Percentiles rank a stretch among this genome's conserved stretches.
phyloP scores from a whole-genome alignment of 306 rosid species.

The Alnus glutinosa region DNA sequence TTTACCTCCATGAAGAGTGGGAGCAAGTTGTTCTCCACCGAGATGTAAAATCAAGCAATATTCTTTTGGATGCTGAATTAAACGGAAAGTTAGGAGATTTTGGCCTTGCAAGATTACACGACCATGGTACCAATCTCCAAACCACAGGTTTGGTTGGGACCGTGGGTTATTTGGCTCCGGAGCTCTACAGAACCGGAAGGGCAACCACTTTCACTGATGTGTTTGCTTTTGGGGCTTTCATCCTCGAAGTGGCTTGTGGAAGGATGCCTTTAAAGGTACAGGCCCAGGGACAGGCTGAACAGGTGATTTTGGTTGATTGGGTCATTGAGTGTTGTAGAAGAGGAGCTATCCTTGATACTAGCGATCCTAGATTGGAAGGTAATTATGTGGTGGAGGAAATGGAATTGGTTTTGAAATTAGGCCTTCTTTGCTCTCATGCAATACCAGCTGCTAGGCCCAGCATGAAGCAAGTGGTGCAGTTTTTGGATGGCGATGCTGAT shows the following conservation, averaged over 20 bases:
- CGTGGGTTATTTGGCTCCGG: constrained; percentile 1
- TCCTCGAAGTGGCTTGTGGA: constrained; percentile 10
- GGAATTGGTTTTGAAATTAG: neutral
- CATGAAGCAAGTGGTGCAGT: neutral
- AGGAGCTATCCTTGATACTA: neutral
- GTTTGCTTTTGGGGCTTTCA: constrained; percentile 1
- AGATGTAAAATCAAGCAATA: neutral
- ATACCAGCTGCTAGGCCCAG: neutral
- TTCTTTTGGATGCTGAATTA: neutral
- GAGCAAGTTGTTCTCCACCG: neutral
- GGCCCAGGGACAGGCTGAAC: neutral
- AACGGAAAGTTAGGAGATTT: neutral
- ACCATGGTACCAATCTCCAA: constrained; percentile 6
- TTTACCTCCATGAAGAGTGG: neutral
- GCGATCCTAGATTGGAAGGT: constrained; percentile 4
- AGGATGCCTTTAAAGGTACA: neutral
- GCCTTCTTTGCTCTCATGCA: neutral
- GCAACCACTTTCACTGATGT: constrained; percentile 1
- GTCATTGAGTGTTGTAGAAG: neutral
- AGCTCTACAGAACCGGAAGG: neutral
- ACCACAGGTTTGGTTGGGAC: neutral
- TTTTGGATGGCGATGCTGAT: constrained; percentile 2
- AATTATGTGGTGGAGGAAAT: neutral
- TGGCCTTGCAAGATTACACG: neutral
- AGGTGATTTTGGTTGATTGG: neutral